Evolutionary conservation across 805 yeast genomes (phyloP).

Genomic region (Wickerhamomyces alni): DNA sequence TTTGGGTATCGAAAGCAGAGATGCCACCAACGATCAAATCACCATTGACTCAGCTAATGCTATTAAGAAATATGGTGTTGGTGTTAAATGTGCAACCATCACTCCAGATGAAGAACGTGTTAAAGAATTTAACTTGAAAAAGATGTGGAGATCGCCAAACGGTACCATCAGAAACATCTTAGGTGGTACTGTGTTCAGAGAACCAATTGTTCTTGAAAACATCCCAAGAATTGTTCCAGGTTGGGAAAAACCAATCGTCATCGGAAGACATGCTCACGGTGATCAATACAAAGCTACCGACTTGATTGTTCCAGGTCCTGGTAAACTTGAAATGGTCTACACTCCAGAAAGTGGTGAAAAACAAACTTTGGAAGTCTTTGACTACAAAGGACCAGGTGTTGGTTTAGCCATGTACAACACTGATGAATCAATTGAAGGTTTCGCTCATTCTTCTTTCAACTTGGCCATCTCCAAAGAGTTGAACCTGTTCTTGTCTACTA

Average conservation of each 20-base stretch:
- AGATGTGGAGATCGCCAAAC: slow-evolving; percentile 85
- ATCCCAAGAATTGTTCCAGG: slow-evolving; percentile 73
- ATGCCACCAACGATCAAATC: slow-evolving; percentile 63
- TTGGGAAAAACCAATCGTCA: slow-evolving; percentile 79
- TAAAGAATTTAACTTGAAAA: slow-evolving; percentile 61
- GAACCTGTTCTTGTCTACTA: slow-evolving; percentile 66
- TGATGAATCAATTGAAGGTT: slow-evolving; percentile 68
- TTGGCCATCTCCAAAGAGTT: slow-evolving; percentile 60
- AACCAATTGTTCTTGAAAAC: slow-evolving; percentile 73
- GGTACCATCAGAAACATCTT: slow-evolving; percentile 79
- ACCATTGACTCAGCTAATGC: slow-evolving; percentile 79
- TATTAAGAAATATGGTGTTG: slow-evolving; percentile 68
- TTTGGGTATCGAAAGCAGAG: slow-evolving; percentile 62
- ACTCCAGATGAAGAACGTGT: slow-evolving; percentile 82
- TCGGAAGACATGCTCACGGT: slow-evolving; percentile 83
- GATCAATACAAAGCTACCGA: slow-evolving; percentile 84
- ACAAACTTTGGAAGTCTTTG: slow-evolving; percentile 46
- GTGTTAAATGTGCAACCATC: slow-evolving; percentile 80
- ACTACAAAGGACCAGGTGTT: slow-evolving; percentile 64
- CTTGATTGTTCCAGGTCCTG: slow-evolving; percentile 58
- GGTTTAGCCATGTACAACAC: slow-evolving; percentile 83
- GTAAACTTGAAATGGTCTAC: slow-evolving; percentile 59
- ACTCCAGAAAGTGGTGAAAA: slow-evolving; percentile 56
- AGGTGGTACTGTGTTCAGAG: slow-evolving; percentile 82
- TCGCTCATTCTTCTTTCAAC: slow-evolving; percentile 76